phyloP scores from a whole-genome alignment of 176 grass and related monocot genomes.

The Coix lacrymajobi region DNA sequence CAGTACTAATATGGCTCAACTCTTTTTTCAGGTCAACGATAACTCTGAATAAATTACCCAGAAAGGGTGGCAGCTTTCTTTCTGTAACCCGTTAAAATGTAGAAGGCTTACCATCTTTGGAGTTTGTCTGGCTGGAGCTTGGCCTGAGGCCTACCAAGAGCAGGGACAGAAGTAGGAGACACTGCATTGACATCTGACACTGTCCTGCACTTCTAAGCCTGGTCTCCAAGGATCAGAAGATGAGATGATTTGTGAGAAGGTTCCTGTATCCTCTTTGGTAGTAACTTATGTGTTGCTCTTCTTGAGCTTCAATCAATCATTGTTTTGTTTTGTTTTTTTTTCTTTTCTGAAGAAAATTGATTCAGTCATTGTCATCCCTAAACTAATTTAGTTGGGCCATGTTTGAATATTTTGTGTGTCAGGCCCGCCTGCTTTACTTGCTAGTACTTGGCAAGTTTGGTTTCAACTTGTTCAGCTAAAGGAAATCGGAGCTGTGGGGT shows the following conservation, averaged over 20 bases:
- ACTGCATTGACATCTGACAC: constrained; percentile 8
- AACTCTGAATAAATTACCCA: not conserved
- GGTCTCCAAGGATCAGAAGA: constrained; percentile 1
- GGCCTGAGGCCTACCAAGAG: constrained; percentile 32
- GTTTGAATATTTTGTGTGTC: not conserved
- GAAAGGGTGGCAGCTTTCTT: not conserved
- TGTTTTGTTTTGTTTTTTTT: not conserved
- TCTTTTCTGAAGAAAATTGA: not conserved
- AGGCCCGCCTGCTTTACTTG: not conserved
- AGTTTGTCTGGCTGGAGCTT: constrained; percentile 43
- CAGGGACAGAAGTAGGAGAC: constrained; percentile 43
- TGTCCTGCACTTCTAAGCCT: not conserved
- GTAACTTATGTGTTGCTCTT: not conserved
- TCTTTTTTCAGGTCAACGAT: constrained; percentile 16
- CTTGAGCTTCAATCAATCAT: not conserved
- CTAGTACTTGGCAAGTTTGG: not conserved
- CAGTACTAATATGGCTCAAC: not conserved
- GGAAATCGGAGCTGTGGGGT: not conserved
- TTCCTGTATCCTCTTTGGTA: not conserved
- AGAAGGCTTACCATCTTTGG: constrained; percentile 66
- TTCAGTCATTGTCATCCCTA: constrained; percentile 3
- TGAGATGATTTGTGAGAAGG: not conserved
- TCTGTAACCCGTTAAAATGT: not conserved
- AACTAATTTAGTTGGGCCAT: not conserved
- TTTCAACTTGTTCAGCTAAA: not conserved